These are phyloP conservation scores for Termitomyces sp. DNA, from an alignment of 1,284 basidiomycete genomes.

Conservation along the genomic window DNA sequence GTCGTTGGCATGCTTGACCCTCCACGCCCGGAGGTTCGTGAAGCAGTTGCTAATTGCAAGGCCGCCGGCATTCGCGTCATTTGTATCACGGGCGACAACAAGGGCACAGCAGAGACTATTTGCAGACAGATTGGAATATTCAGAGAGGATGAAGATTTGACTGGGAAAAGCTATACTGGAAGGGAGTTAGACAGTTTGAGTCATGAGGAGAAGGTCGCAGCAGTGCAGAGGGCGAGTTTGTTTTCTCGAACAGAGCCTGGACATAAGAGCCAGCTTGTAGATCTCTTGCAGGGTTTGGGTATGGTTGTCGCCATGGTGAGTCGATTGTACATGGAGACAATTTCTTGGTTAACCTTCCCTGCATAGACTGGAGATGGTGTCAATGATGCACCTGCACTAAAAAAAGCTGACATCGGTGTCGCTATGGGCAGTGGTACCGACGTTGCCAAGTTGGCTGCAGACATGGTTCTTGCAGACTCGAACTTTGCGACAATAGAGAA, in stretches of 20 bases:
- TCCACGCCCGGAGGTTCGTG: slow-evolving; percentile 88
- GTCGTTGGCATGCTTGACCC: slow-evolving; percentile 98
- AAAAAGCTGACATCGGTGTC: slow-evolving; percentile 97
- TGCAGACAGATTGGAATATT: slow-evolving; percentile 96
- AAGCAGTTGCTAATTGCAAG: slow-evolving; percentile 85
- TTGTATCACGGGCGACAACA: slow-evolving; percentile 98
- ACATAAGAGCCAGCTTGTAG: slow-evolving; percentile 94
- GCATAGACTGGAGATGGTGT: slow-evolving; percentile 86
- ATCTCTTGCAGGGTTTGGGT: slow-evolving; percentile 88
- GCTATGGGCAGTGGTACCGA: slow-evolving; percentile 99
- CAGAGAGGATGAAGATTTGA: slow-evolving; percentile 73
- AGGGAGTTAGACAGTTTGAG: slow-evolving; percentile 83
- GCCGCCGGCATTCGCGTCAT: slow-evolving; percentile 95
- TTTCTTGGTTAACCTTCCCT: slow-evolving; percentile 14
- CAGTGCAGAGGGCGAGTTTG: slow-evolving; percentile 82
- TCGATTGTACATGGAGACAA: slow-evolving; percentile 12
- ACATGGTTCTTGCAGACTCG: slow-evolving; percentile 90
- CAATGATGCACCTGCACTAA: slow-evolving; percentile 95
- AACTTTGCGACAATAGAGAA: slow-evolving; percentile 91
- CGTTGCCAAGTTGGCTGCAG: slow-evolving; percentile 96
- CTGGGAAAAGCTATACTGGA: slow-evolving; percentile 92
- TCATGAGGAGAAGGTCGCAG: slow-evolving; percentile 76
- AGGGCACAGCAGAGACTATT: slow-evolving; percentile 96
- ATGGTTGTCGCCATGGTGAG: slow-evolving; percentile 96
- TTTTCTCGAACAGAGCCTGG: slow-evolving; percentile 93